Evolutionary conservation across 208 protist species (phyloP).

Genomic region (Leishmania tarentolae): DNA sequence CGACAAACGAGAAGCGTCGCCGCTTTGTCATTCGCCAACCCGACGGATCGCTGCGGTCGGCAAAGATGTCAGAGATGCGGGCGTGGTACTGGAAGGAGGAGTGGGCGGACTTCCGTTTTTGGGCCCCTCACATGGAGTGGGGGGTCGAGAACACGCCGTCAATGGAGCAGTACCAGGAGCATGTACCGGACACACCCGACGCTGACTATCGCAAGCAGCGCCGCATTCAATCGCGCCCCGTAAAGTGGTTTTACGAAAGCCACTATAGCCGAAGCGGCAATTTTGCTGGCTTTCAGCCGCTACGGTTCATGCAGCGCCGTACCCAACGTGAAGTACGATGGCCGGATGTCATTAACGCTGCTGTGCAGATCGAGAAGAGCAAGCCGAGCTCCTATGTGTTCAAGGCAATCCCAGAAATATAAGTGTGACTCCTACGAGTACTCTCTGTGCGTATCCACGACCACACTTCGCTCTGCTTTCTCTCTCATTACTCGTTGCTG

Average conservation of each 20-base stretch:
- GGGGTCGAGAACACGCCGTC: slow-evolving; percentile 92
- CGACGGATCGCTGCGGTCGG: slow-evolving; percentile 92
- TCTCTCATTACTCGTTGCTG: not conserved
- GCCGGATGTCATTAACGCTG: slow-evolving; percentile 91
- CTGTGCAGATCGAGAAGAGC: slow-evolving; percentile 84
- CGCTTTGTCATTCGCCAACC: slow-evolving; percentile 93
- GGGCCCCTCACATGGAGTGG: slow-evolving; percentile 94
- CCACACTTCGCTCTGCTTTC: not conserved
- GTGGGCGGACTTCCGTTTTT: slow-evolving; percentile 95
- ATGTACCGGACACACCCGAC: slow-evolving; percentile 91
- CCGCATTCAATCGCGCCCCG: slow-evolving; percentile 88
- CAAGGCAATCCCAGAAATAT: slow-evolving; percentile 90
- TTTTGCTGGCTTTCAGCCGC: slow-evolving; percentile 89
- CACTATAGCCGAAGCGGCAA: slow-evolving; percentile 93
- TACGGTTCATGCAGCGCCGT: slow-evolving; percentile 92
- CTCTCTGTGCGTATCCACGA: not conserved
- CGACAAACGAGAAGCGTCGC: slow-evolving; percentile 93
- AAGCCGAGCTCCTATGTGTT: slow-evolving; percentile 88
- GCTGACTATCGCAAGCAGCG: slow-evolving; percentile 90
- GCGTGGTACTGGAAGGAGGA: slow-evolving; percentile 96
- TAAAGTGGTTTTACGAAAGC: slow-evolving; percentile 95
- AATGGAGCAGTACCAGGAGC: slow-evolving; percentile 93
- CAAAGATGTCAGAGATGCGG: slow-evolving; percentile 96
- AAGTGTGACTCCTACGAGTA: not conserved
- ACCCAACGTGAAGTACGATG: slow-evolving; percentile 90